A percentile compares a stretch with the other conserved stretches of the same genome.
Evolutionary conservation across 1,284 basidiomycete genomes (phyloP).

Genomic region (Heterobasidion occidentale): DNA sequence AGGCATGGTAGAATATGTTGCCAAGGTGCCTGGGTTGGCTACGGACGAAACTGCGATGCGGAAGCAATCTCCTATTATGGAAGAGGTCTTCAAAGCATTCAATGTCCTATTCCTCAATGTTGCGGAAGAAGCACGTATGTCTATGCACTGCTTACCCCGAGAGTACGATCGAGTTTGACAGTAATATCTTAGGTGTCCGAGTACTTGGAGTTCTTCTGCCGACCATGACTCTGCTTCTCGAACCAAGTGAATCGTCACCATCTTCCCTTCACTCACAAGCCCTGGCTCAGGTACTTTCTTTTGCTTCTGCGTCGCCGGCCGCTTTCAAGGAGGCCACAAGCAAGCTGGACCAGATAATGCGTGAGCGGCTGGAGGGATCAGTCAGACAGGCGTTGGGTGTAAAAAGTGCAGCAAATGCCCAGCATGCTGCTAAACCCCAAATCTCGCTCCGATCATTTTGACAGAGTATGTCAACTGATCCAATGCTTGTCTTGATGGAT

Average conservation of each 20-base stretch:
- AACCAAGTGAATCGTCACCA: constrained; percentile 52
- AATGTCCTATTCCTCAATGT: constrained; percentile 54
- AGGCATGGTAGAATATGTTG: constrained; percentile 72
- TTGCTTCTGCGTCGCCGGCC: not conserved
- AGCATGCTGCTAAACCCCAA: constrained; percentile 52
- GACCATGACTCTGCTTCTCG: constrained; percentile 69
- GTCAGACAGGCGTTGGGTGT: constrained; percentile 70
- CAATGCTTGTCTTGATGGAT: no score
- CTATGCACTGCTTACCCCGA: not conserved
- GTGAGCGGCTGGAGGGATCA: constrained; percentile 58
- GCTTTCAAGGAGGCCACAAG: constrained; percentile 16
- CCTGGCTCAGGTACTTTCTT: not conserved
- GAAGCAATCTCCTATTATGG: constrained; percentile 50
- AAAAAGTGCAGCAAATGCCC: constrained; percentile 21
- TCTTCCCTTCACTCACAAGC: constrained; percentile 64
- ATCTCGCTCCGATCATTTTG: constrained; percentile 73
- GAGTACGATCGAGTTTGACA: constrained; percentile 3
- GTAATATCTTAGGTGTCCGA: constrained; percentile 43
- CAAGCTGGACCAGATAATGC: not conserved
- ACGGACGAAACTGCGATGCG: constrained; percentile 50
- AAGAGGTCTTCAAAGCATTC: constrained; percentile 81
- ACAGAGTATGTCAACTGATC: not conserved
- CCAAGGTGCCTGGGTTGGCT: constrained; percentile 52
- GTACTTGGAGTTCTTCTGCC: constrained; percentile 76
- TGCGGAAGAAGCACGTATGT: constrained; percentile 59